Conservation (phyloP, 108 stramenopile genomes). For the Cyclotella sp. region DNA sequence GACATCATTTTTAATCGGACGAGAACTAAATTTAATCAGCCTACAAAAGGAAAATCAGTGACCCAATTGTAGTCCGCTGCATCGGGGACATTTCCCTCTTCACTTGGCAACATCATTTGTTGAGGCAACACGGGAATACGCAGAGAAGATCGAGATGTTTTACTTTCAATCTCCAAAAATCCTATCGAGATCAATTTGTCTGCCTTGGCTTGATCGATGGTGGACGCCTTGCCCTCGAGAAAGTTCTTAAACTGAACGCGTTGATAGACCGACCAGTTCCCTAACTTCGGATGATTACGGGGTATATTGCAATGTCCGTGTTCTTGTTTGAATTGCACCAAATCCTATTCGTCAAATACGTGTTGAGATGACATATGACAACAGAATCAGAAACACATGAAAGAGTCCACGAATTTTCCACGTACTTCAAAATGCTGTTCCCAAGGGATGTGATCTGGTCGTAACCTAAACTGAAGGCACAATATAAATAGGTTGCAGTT, state of each 20-base stretch:
- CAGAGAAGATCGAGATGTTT: not conserved
- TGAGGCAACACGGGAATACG: conserved; percentile 6
- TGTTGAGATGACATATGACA: not conserved
- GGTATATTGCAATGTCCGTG: conserved; percentile 28
- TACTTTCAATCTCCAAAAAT: conserved; percentile 2
- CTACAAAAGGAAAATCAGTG: not conserved
- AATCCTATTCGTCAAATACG: not conserved
- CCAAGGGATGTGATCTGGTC: conserved; percentile 3
- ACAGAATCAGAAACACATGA: not conserved
- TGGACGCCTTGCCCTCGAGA: not conserved
- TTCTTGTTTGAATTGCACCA: conserved; percentile 26
- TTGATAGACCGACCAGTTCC: not conserved
- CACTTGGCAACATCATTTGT: not conserved
- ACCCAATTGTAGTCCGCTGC: not conserved
- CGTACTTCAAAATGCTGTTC: conserved; percentile 2
- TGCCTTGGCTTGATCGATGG: conserved; percentile 5
- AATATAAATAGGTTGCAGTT: too few species aligned
- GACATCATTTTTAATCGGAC: too few species aligned
- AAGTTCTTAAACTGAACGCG: conserved; percentile 1
- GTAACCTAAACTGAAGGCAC: not conserved
- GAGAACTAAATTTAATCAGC: not conserved
- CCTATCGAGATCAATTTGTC: conserved; percentile 9
- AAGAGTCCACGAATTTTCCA: not conserved
- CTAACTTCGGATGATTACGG: conserved; percentile 12
- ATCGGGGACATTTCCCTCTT: not conserved